Evolutionary conservation across 1,284 basidiomycete species (phyloP), one percentile per base, ranked within the genome.

Genomic region (Tilletia caries): DNA sequence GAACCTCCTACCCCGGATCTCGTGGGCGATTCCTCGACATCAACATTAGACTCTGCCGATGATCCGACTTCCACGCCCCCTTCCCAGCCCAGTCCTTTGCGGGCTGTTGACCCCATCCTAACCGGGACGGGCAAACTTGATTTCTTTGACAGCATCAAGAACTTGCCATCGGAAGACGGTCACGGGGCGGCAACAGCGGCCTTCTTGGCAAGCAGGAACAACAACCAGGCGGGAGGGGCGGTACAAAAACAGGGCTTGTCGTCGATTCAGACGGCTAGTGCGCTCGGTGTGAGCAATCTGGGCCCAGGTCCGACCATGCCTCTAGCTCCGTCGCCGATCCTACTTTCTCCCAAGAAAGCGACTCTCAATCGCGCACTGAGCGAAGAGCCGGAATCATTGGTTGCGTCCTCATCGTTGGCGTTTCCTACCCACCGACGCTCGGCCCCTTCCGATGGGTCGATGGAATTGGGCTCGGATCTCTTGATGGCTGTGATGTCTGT

Each of bases 401-500:
- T 10, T 41, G 15, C 2, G 2, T 50, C 48, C 20, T 25, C 48
- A 18, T n/a, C 48, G 48, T 50, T 18, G 13, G 23, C 20, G 20
- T 8, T 50, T 18, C 12, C 12, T 25, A 41, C 8, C 15, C 37
- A 41, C 37, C 37, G 37, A 15, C 37, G 37, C 37, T 41, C 37
- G 37, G 37, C 37, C 8, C 37, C 37, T 41, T 62, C 58, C 2
- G 58, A 62, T 20, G 58, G 20, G 4, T 62, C 58, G 29, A 13
- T 62, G 27, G 58, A 62, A 3, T 20, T 62, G 20, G 58, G 58
- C 5, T 33, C 29, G 6, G 58, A 62, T 25, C 29, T 62, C 3
- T 32, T 62, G 58, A 62, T 62, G 32, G 58, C 58, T 29, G 58
- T 62, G 15, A 25, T 62, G 32, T 62, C 58, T 20, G 58, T 34